A percentile compares a stretch with the other conserved stretches of the same genome.
Conservation (phyloP, 2,329 filamentous ascomycete species). For the Fusarium protoensiforme region DNA sequence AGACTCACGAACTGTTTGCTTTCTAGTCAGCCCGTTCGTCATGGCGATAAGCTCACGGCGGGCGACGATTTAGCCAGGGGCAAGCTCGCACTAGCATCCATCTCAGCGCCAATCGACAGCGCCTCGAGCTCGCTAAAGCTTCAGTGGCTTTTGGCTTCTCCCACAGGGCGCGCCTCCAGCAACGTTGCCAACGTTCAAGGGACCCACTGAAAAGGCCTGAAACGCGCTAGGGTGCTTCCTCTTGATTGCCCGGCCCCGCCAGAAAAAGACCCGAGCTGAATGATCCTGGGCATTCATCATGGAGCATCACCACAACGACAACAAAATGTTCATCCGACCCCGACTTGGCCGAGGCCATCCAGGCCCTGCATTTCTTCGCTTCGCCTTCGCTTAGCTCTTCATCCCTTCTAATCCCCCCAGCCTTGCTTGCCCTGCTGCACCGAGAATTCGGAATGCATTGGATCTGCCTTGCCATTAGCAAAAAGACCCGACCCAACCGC, state of each 20-base stretch:
- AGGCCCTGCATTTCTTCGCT: background rate
- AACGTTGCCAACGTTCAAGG: background rate
- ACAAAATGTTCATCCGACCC: background rate
- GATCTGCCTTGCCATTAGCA: background rate
- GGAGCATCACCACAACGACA: background rate
- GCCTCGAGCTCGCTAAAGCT: background rate
- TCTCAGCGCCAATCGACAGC: background rate
- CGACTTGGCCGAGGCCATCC: background rate
- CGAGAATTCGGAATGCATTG: background rate
- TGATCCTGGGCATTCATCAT: background rate
- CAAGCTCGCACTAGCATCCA: background rate
- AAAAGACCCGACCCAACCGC: background rate
- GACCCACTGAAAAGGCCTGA: constrained; percentile 16
- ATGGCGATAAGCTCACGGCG: background rate
- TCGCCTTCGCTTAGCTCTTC: background rate
- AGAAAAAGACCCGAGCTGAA: background rate
- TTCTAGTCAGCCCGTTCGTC: too few relatives aligned
- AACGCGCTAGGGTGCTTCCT: constrained; percentile 25
- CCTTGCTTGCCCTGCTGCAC: background rate
- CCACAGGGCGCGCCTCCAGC: background rate
- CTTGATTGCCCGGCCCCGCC: background rate
- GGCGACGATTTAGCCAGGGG: constrained; percentile 7
- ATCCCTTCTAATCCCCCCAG: background rate
- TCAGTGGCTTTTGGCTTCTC: constrained; percentile 19
- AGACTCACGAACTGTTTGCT: background rate